Evolutionary conservation across 768 basidiomycete genomes (phyloP), one percentile per base, ranked within the genome.

Genomic region (Hericium alpestre): DNA sequence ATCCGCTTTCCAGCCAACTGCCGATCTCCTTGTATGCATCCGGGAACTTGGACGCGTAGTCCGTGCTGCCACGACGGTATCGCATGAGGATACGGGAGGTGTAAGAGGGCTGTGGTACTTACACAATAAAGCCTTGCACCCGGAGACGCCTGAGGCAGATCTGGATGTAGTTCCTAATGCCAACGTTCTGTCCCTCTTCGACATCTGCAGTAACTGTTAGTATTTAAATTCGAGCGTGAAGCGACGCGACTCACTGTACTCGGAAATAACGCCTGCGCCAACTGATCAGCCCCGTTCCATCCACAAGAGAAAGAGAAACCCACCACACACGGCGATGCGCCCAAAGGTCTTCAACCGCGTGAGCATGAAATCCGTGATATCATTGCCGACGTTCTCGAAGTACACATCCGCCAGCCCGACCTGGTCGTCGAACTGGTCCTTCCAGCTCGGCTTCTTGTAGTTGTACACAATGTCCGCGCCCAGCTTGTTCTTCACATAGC

Each of bases 121-220:
- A 87, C 84, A 90, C 79, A 63, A 94, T 75, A 71, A 93, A 96
- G 8, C 94, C 94, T 65, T 88, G 75, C 1, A 97, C 81, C 41
- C 75, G 86, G 15, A 88, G 90, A 43, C 92, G 80, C 65, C 87
- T 84, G 0, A 78, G 65, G 61, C 96, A 93, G 55, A 96, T 71
- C 56, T 74, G 81, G 38, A 77, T 60, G 65, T 90, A 91, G 51
- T 78, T 78, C 57, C 78, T 73, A 15, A 94, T 73, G 15, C 88
- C 88, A 57, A 75, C n/a, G n/a, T 78, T 2, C 88, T 85, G 58
- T n/a, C 79, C 1, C 3, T 27, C 25, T 27, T 72, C 56, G 27
- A 74, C 66, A 65, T 88, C 86, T 43, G 20, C 7, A 16, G 15
- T 43, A 7, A 6, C 15, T 8, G 13, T 43, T 6, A 43, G 41